phyloP scores from a whole-genome alignment of 768 basidiomycete species.

The Dictyophora rubrovolvata region DNA sequence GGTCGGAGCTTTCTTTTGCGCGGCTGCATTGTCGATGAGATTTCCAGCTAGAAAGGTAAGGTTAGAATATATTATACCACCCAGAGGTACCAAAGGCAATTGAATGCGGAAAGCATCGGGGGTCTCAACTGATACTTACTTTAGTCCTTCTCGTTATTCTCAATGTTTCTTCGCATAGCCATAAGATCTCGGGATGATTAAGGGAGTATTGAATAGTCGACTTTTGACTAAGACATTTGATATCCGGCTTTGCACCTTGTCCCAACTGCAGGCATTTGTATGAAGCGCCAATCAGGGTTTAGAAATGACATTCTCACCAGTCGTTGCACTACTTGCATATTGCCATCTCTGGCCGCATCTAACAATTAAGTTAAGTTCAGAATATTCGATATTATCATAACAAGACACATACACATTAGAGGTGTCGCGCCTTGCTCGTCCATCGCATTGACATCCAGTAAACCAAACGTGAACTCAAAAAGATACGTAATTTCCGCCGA shows the following conservation, averaged over 20 bases:
- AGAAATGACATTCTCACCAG: constrained; percentile 36
- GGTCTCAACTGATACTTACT: constrained; percentile 28
- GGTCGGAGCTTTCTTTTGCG: not conserved
- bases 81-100: not conserved
- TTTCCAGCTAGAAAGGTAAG: not conserved
- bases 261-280: constrained; percentile 33
- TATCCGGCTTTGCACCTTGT: constrained; percentile 64
- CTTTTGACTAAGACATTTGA: constrained; percentile 60
- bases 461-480: constrained; percentile 50
- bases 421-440: constrained; percentile 70
- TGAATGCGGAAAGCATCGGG: not conserved
- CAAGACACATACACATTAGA: constrained; percentile 62
- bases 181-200: constrained; percentile 50
- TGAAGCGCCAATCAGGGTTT: not conserved
- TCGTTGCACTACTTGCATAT: constrained; percentile 51
- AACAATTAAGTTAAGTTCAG: constrained; percentile 6
- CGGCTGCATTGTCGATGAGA: not conserved
- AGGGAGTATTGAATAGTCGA: constrained; percentile 64
- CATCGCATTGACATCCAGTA: constrained; percentile 63
- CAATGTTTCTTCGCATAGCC: constrained; percentile 59
- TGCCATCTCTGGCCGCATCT: constrained; percentile 74
- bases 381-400: constrained; percentile 3
- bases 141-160: constrained; percentile 53
- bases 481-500: constrained; percentile 49
- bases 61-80: not conserved